Percentiles rank a stretch among this genome's conserved stretches.
phyloP scores from a whole-genome alignment of 257 asterid species.

The Gentiana dahurica region DNA sequence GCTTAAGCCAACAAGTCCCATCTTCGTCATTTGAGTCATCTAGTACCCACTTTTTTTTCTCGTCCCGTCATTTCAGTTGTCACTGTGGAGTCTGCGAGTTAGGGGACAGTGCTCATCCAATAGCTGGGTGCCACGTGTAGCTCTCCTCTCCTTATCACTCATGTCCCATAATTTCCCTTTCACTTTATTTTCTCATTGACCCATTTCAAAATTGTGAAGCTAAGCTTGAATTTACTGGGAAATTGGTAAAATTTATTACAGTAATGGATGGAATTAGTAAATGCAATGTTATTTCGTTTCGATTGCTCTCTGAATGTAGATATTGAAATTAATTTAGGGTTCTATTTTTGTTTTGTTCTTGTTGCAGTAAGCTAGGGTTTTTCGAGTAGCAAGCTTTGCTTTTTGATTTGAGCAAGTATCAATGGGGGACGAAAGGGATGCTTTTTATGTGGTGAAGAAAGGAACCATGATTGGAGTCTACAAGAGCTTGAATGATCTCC shows the following conservation, averaged over 20 bases:
- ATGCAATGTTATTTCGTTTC: no score
- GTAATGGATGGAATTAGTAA: neutral
- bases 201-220: neutral
- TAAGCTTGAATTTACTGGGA: no score
- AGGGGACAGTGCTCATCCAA: no score
- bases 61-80: no score
- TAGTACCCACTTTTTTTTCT: no score
- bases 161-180: no score
- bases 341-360: neutral
- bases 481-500: constrained; percentile 83
- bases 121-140: no score
- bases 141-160: no score
- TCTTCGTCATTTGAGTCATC: no score
- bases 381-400: neutral
- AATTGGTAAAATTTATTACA: neutral
- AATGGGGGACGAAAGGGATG: constrained; percentile 88
- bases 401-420: neutral
- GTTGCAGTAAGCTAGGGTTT: neutral
- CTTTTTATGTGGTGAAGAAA: constrained; percentile 73
- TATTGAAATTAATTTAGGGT: neutral
- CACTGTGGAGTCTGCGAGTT: no score
- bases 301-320: neutral
- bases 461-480: constrained; percentile 71
- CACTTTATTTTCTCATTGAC: no score
- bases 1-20: no score